Base-by-base conservation (phyloP, 208 protist genomes). In the Crithidia acanthocephali region DNA sequence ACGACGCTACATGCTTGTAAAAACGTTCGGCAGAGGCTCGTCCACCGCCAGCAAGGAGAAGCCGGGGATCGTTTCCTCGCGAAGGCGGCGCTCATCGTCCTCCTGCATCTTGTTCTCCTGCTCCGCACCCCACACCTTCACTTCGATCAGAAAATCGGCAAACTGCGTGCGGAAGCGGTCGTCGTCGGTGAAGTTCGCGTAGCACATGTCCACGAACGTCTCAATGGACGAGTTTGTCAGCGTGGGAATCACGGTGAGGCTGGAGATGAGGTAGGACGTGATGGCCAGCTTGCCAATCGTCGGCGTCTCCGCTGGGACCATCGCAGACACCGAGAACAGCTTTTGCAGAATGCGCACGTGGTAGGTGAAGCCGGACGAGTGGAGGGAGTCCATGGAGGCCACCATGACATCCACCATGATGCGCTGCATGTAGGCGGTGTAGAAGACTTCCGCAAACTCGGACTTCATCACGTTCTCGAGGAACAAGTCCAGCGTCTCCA, bases 401-500 rank as follows among this genome's bases (percentile, higher is more conserved):
- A 94, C 87, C 68, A 97, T 73, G 20, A 95, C 87, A 32, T 97
- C 92, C 30, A 86, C 78, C 56, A 97, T 78, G 45, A 97, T 91
- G 53, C 79, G 83, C 53, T 91, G 76, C 66, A 94, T 86, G 78
- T 93, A 95, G 7, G 85, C 78, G 11, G 65, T 89, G 75, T 81
- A 94, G 48, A 95, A 95, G 1, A 74, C 55, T 73, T 93, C 78
- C 4, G 84, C 78, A 28, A 87, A 73, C 44, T 81, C 70, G 15
- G 81, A 93, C 15, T 78, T 65, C 1, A 76, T 58, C 23, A 97
- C 83, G 67, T 94, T 90, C 23, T 87, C 68, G 23, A 99, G 79
- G 23, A 99, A 91, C n/a, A 94, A 71, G 52, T 95, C 77, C 8
- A 99, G 85, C 48, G 96, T 98, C 64, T 99, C 92, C 16, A 98